Evolutionary conservation across 2,329 filamentous ascomycete species (phyloP).

Genomic region (Botryotinia convoluta): DNA sequence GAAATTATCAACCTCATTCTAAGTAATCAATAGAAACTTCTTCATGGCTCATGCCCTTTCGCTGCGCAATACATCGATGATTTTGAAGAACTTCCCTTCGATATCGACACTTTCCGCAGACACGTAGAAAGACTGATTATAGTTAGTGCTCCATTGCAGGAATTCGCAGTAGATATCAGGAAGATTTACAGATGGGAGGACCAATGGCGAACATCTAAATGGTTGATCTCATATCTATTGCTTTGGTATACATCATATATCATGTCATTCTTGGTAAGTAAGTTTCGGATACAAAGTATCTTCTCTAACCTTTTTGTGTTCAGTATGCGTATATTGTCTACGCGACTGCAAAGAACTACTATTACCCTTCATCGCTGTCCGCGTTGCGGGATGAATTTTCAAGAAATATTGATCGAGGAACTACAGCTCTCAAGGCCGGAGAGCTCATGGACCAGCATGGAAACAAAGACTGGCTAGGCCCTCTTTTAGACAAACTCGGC

Average conservation of each 20-base stretch:
- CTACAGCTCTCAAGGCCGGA: slow-evolving; percentile 37
- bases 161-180: slow-evolving; percentile 38
- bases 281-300: background rate
- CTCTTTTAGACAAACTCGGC: slow-evolving; percentile 30
- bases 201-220: slow-evolving; percentile 36
- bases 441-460: slow-evolving; percentile 42
- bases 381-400: slow-evolving; percentile 32
- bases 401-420: slow-evolving; percentile 36
- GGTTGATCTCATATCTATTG: slow-evolving; percentile 29
- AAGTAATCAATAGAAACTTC: slow-evolving; percentile 32
- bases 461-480: slow-evolving; percentile 38
- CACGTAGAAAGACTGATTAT: slow-evolving; percentile 40
- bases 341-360: slow-evolving; percentile 26
- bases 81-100: slow-evolving; percentile 29
- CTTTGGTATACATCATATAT: slow-evolving; percentile 30
- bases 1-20: slow-evolving; percentile 4
- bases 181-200: slow-evolving; percentile 42
- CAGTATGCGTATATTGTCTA: slow-evolving; percentile 30
- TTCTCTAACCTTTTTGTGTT: background rate
- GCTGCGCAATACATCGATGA: slow-evolving; percentile 41
- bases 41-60: slow-evolving; percentile 37
- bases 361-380: slow-evolving; percentile 23
- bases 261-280: slow-evolving; percentile 29
- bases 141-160: slow-evolving; percentile 40
- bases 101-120: slow-evolving; percentile 35